phyloP scores from a whole-genome alignment of 1,284 basidiomycete species.

The Waitea zeae region DNA sequence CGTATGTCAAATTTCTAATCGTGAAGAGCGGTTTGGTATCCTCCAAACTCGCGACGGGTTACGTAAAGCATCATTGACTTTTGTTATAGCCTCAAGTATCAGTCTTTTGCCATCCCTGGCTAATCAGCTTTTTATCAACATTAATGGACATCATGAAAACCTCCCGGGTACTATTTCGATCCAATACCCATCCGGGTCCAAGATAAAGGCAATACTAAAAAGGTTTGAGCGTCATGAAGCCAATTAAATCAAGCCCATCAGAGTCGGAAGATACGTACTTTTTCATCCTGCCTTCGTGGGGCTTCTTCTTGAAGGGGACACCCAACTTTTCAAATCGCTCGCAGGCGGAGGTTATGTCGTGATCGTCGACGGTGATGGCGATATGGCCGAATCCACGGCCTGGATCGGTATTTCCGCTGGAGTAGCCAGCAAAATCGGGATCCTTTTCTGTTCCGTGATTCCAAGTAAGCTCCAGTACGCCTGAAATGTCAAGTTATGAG shows the following conservation, averaged over 20 bases:
- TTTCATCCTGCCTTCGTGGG: conserved; percentile 75
- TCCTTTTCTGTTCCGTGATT: conserved; percentile 84
- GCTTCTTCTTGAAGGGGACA: conserved; percentile 81
- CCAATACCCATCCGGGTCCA: conserved; percentile 63
- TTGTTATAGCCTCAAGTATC: too few relatives aligned
- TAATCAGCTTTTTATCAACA: too few relatives aligned
- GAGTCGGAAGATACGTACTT: too few relatives aligned
- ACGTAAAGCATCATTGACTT: too few relatives aligned
- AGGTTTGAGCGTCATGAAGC: too few relatives aligned
- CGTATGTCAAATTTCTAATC: too few relatives aligned
- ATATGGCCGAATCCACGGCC: conserved; percentile 78
- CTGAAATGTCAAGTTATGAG: conserved; percentile 14
- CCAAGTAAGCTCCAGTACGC: conserved; percentile 76
- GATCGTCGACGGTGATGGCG: conserved; percentile 70
- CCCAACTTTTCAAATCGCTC: conserved; percentile 70
- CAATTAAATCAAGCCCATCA: too few relatives aligned
- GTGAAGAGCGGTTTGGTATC: too few relatives aligned
- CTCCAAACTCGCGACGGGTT: too few relatives aligned
- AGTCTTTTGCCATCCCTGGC: too few relatives aligned
- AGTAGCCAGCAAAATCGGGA: conserved; percentile 62
- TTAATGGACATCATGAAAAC: too few relatives aligned
- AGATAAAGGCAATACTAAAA: conserved; percentile 81
- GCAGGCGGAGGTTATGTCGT: conserved; percentile 75
- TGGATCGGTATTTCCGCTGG: conserved; percentile 73
- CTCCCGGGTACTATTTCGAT: conserved; percentile 2